Percentiles rank a stretch among this genome's conserved stretches.
These are phyloP conservation scores for Marasmius tenuissimus DNA, from an alignment of 1,284 basidiomycete species.

Conservation along the genomic window DNA sequence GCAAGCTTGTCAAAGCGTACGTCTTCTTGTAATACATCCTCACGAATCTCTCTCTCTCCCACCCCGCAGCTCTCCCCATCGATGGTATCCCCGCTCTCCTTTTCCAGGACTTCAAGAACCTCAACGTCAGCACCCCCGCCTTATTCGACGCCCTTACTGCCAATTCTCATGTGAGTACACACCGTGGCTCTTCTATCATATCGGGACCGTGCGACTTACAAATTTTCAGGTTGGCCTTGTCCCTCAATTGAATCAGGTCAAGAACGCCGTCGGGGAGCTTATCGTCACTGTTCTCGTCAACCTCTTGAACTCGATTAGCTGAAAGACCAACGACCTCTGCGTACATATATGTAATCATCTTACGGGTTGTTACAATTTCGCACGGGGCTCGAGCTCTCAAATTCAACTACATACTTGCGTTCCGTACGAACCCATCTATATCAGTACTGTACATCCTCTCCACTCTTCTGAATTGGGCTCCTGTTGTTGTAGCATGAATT, in stretches of 20 bases:
- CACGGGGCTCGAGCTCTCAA: no score
- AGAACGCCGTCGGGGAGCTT: background rate
- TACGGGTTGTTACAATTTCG: no score
- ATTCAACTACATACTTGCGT: no score
- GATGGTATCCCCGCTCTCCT: conserved; percentile 24
- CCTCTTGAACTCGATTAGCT: no score
- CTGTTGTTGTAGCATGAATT: no score
- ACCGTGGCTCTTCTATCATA: background rate
- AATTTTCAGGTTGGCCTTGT: background rate
- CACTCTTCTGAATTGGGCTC: no score
- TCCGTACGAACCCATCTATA: no score
- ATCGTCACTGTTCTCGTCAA: background rate
- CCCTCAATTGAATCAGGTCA: background rate
- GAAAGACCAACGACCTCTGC: no score
- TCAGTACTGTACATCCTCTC: no score
- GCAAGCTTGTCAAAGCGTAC: background rate
- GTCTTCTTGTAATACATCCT: background rate
- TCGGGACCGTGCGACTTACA: background rate
- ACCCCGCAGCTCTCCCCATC: conserved; percentile 19
- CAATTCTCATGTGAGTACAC: conserved; percentile 19
- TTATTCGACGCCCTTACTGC: conserved; percentile 21
- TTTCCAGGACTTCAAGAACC: conserved; percentile 21
- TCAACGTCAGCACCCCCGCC: conserved; percentile 14
- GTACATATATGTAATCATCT: no score
- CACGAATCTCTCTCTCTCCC: background rate